These are phyloP conservation scores for Antitrichia curtipendula DNA, from an alignment of 225 moss, liverwort and hornwort genomes.

Conservation along the genomic window DNA sequence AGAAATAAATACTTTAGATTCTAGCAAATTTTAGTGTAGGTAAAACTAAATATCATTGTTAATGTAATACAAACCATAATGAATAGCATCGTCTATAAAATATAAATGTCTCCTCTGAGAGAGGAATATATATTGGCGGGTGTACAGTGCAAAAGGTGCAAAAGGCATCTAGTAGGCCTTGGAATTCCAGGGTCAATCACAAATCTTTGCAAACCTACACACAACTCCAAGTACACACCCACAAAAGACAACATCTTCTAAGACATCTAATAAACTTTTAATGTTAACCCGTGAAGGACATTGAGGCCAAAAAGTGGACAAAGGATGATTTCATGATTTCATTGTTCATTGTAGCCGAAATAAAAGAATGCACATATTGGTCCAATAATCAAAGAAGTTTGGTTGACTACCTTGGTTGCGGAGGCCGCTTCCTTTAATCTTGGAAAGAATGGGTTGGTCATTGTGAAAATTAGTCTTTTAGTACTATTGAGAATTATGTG, in stretches of 20 bases:
- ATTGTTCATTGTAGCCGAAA: no score
- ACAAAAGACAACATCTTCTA: not conserved
- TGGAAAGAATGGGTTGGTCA: no score
- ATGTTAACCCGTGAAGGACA: rapidly evolving
- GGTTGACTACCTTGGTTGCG: no score
- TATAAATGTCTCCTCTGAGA: not conserved
- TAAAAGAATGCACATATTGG: no score
- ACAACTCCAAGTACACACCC: not conserved
- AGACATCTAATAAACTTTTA: not conserved
- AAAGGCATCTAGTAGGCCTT: rapidly evolving
- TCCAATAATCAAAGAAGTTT: no score
- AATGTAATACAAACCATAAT: not conserved
- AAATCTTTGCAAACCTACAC: rapidly evolving
- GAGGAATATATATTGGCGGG: rapidly evolving
- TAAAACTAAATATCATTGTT: not conserved
- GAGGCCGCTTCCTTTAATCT: no score
- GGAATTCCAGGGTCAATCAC: not conserved
- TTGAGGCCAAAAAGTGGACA: no score
- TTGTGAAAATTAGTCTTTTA: no score
- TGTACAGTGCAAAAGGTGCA: not conserved
- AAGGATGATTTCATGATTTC: no score
- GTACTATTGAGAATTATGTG: no score
- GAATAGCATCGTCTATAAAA: not conserved
- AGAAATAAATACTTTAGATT: no score
- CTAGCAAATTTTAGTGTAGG: not conserved